A percentile compares a stretch with the other conserved stretches of the same genome.
These are phyloP conservation scores for Sordariomycetes sp. DNA, from an alignment of 2,329 filamentous ascomycete genomes.

Conservation along the genomic window DNA sequence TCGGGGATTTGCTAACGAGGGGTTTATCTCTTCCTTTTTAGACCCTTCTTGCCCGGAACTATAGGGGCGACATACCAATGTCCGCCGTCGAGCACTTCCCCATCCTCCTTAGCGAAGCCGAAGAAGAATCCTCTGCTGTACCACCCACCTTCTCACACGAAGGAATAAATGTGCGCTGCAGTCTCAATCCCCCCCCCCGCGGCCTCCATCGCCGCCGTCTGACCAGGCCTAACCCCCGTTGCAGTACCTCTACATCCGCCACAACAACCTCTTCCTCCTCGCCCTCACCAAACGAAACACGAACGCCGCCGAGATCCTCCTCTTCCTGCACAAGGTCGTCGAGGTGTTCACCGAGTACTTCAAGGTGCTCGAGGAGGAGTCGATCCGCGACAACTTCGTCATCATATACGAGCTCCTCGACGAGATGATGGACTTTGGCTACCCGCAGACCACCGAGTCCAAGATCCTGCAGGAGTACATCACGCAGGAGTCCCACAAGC, in stretches of 20 bases:
- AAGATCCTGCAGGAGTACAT: conserved; percentile 99
- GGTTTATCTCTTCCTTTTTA: conserved; percentile 26
- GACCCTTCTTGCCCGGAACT: conserved; percentile 98
- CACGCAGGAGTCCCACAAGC: conserved; percentile 97
- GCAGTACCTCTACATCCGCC: conserved; percentile 96
- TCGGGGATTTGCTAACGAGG: not conserved
- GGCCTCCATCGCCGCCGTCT: conserved; percentile 5
- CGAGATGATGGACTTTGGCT: conserved; percentile 99
- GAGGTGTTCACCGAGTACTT: conserved; percentile 99
- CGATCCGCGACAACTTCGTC: conserved; percentile 98
- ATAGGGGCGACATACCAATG: conserved; percentile 98
- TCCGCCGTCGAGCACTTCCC: conserved; percentile 98
- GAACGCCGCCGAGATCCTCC: conserved; percentile 94
- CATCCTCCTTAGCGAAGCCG: conserved; percentile 87
- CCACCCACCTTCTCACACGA: conserved; percentile 97
- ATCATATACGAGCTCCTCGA: conserved; percentile 97
- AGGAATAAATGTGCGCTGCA: conserved; percentile 77
- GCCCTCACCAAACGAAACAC: conserved; percentile 97
- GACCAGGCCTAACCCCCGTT: conserved; percentile 7
- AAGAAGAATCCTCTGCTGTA: conserved; percentile 97
- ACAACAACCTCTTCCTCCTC: conserved; percentile 98
- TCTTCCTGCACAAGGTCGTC: conserved; percentile 96
- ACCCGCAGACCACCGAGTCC: conserved; percentile 94
- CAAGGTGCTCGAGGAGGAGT: conserved; percentile 97
- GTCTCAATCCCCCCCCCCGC: too few species aligned